phyloP scores from a whole-genome alignment of 2,329 filamentous ascomycete genomes.

The Xylariomycetidae sp. region DNA sequence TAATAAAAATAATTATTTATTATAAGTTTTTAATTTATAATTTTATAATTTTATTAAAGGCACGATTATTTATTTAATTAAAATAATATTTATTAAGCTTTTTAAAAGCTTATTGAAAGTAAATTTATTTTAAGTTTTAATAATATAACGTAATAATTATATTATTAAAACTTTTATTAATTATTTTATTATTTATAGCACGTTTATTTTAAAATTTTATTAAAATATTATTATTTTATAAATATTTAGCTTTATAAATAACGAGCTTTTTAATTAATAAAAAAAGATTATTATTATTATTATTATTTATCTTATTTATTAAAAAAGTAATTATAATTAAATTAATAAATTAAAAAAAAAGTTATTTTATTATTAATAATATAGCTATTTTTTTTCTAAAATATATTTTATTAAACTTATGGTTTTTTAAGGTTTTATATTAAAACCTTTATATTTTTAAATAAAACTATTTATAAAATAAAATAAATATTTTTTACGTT shows the following conservation, averaged over 20 bases:
- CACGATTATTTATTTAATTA: too few species aligned
- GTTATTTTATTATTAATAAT: neutral
- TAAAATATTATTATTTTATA: too few species aligned
- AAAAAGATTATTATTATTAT: neutral
- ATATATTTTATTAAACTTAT: neutral
- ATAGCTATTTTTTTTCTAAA: neutral
- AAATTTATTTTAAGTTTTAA: neutral
- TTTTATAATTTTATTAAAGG: too few species aligned
- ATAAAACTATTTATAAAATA: neutral
- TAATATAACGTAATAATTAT: neutral
- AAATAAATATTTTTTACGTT: neutral
- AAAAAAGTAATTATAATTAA: neutral
- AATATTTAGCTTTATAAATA: too few species aligned
- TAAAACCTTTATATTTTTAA: neutral
- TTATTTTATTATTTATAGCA: neutral
- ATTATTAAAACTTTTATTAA: neutral
- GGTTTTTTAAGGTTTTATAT: neutral
- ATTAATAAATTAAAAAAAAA: neutral
- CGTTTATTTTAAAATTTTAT: neutral
- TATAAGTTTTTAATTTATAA: too few species aligned
- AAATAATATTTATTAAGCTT: too few species aligned
- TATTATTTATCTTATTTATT: neutral
- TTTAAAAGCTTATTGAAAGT: too few species aligned
- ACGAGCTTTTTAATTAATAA: neutral
- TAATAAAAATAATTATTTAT: too few species aligned